These are phyloP conservation scores for Tympanopsis confertula DNA, from an alignment of 2,329 filamentous ascomycete genomes.

Conservation along the genomic window DNA sequence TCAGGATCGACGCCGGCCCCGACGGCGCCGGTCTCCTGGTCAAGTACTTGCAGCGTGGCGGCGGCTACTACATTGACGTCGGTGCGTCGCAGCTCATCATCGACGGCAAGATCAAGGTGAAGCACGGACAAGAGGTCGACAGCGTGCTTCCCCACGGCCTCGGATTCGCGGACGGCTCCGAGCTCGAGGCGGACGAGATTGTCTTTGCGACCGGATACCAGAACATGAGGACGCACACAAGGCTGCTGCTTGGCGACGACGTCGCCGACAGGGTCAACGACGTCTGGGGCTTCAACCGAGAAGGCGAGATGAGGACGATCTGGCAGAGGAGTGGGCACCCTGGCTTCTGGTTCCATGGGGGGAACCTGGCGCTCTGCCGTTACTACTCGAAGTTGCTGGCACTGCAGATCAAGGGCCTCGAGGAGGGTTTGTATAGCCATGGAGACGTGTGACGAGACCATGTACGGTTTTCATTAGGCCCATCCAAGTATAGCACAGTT, in stretches of 20 bases:
- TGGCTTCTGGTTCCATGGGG: constrained; percentile 32
- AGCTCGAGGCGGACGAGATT: constrained; percentile 49
- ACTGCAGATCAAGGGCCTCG: constrained; percentile 27
- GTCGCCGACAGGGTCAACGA: constrained; percentile 45
- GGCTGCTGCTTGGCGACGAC: constrained; percentile 48
- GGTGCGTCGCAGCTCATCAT: constrained; percentile 49
- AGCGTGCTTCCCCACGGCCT: constrained; percentile 32
- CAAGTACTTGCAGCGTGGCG: constrained; percentile 55
- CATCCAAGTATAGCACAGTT: no score
- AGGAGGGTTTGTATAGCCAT: constrained; percentile 21
- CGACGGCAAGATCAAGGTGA: constrained; percentile 52
- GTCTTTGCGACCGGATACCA: constrained; percentile 55
- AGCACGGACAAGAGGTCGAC: constrained; percentile 39
- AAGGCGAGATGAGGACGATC: constrained; percentile 27
- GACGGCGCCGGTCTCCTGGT: constrained; percentile 43
- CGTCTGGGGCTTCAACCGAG: constrained; percentile 49
- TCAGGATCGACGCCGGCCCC: constrained; percentile 45
- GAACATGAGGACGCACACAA: constrained; percentile 54
- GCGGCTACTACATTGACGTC: constrained; percentile 62
- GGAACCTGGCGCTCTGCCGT: constrained; percentile 28
- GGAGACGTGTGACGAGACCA: no score
- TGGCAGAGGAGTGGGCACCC: constrained; percentile 28
- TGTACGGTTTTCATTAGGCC: no score
- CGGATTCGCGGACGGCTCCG: constrained; percentile 38
- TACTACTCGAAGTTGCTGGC: constrained; percentile 29